A percentile compares a stretch with the other conserved stretches of the same genome.
Conservation (phyloP, 495 filamentous ascomycete species). For the Neurospora sp. region DNA sequence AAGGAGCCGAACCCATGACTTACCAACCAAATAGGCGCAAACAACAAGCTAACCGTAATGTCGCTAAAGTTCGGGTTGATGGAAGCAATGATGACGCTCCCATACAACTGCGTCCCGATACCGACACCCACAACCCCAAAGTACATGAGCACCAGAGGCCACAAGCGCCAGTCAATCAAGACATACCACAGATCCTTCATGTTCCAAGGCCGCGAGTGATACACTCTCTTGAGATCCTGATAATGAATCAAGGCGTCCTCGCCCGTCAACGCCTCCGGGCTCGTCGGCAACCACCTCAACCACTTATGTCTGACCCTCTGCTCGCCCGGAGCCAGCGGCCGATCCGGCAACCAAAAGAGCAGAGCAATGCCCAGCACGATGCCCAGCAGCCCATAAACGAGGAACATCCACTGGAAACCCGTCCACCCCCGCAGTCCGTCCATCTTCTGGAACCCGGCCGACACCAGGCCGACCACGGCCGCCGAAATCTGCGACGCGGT, state of each 20-base stretch:
- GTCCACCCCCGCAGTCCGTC: slow-evolving; percentile 66
- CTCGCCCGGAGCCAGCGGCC: slow-evolving; percentile 58
- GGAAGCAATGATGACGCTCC: slow-evolving; percentile 71
- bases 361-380: slow-evolving; percentile 58
- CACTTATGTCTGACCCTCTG: slow-evolving; percentile 32
- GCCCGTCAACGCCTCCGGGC: slow-evolving; percentile 60
- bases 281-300: slow-evolving; percentile 50
- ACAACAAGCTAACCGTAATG: slow-evolving; percentile 68
- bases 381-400: slow-evolving; percentile 71
- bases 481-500: slow-evolving; percentile 85
- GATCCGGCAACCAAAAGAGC: slow-evolving; percentile 85
- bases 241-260: slow-evolving; percentile 77
- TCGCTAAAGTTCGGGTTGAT: slow-evolving; percentile 63
- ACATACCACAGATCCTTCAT: slow-evolving; percentile 55
- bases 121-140: slow-evolving; percentile 90
- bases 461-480: slow-evolving; percentile 80
- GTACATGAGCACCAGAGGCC: slow-evolving; percentile 82
- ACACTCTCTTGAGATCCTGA: slow-evolving; percentile 70
- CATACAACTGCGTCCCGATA: slow-evolving; percentile 79
- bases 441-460: slow-evolving; percentile 86
- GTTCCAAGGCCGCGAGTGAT: slow-evolving; percentile 60
- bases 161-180: slow-evolving; percentile 74
- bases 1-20: slow-evolving; percentile 13
- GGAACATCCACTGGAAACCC: slow-evolving; percentile 93
- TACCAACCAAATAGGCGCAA: slow-evolving; percentile 87